phyloP scores from a whole-genome alignment of 108 stramenopile genomes.

The Discostella pseudostelligera region DNA sequence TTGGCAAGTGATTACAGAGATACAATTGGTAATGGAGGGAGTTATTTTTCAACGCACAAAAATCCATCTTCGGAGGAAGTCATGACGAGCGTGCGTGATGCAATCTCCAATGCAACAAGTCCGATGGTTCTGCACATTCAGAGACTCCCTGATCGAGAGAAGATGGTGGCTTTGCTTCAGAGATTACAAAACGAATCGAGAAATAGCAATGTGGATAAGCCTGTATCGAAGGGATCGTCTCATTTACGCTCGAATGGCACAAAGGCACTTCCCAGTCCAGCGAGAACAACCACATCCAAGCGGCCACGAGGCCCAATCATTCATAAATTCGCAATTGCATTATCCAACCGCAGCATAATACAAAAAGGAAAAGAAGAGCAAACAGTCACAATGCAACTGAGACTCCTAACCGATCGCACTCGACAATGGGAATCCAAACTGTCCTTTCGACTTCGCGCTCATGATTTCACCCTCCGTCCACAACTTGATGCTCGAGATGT shows the following conservation, averaged over 20 bases:
- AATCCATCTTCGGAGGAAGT: constrained; percentile 43
- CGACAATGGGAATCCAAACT: constrained; percentile 73
- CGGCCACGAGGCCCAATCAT: constrained; percentile 36
- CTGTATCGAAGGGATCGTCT: background rate
- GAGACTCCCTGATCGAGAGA: constrained; percentile 1
- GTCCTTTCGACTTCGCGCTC: constrained; percentile 50
- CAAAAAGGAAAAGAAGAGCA: constrained; percentile 43
- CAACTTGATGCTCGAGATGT: constrained; percentile 58
- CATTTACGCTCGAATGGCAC: background rate
- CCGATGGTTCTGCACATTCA: constrained; percentile 38
- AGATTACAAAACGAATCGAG: constrained; percentile 6
- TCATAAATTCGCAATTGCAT: constrained; percentile 65
- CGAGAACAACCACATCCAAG: constrained; percentile 6
- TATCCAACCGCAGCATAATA: constrained; percentile 42
- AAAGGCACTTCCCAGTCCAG: background rate
- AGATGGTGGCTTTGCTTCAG: background rate
- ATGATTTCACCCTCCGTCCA: constrained; percentile 42
- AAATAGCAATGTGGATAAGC: background rate
- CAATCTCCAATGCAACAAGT: constrained; percentile 20
- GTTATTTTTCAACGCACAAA: constrained; percentile 8
- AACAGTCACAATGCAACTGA: constrained; percentile 48
- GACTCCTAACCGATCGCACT: constrained; percentile 61
- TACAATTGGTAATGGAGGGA: background rate
- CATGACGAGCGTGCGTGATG: constrained; percentile 37
- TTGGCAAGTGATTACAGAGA: constrained; percentile 5